These are phyloP conservation scores for Cyberlindnera maclurae DNA, from an alignment of 805 yeast species.

Conservation along the genomic window DNA sequence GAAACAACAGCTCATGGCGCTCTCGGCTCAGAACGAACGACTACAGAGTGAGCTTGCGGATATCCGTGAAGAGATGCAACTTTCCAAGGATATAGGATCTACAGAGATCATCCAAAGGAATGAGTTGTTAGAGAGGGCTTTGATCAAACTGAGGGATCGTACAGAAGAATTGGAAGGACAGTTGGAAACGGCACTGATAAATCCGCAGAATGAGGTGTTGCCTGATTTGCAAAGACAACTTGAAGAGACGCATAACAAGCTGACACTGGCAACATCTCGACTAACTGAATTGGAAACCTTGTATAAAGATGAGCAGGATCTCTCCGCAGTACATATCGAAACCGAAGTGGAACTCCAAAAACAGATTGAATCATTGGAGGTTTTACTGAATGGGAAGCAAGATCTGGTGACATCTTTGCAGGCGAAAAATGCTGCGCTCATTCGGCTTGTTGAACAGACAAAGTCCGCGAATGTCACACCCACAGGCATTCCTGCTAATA, in stretches of 20 bases:
- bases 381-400: conserved; percentile 14
- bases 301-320: conserved; percentile 40
- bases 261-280: conserved; percentile 29
- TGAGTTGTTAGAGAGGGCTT: conserved; percentile 34
- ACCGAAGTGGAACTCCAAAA: conserved; percentile 37
- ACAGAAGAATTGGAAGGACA: conserved; percentile 24
- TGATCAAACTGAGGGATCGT: conserved; percentile 28
- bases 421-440: conserved; percentile 14
- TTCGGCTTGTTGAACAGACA: conserved; percentile 3
- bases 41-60: conserved; percentile 6
- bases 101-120: conserved; percentile 24
- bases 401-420: conserved; percentile 7
- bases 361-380: conserved; percentile 28
- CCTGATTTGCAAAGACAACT: conserved; percentile 29
- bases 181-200: conserved; percentile 22
- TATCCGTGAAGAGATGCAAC: conserved; percentile 16
- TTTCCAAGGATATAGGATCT: conserved; percentile 8
- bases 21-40: conserved; percentile 5
- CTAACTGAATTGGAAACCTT: conserved; percentile 42
- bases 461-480: neutral
- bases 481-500: neutral
- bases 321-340: conserved; percentile 36
- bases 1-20: conserved; percentile 12
- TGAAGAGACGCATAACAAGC: conserved; percentile 27
- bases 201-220: conserved; percentile 25